Base-by-base conservation (phyloP, 2,329 filamentous ascomycete species). In the Juglanconis juglandina region DNA sequence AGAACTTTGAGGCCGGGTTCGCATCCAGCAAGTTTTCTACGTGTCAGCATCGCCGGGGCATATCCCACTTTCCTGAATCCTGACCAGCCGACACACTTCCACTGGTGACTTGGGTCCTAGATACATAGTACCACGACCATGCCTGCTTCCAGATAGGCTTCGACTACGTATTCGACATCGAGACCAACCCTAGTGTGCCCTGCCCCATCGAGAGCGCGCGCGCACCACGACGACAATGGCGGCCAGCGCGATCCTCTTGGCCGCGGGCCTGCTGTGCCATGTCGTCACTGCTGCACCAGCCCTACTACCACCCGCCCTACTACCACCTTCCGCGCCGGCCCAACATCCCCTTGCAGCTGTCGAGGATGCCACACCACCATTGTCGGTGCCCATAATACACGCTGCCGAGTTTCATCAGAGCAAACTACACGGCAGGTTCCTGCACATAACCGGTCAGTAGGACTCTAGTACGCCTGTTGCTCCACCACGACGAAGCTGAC, bases 371-470 rank as follows among this genome's bases (percentile, higher is more conserved):
- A 53, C 42, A 47, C 52, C 55, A 37, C 53, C 62, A 39, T 44
- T 49, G 30, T 56, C 54, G 32, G 39, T 35, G 32, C 53, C 59
- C 53, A 57, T 56, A 57, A 46, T 66, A 56, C 55, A 55, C 30
- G 62, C 67, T 44, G 60, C 67, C 53, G 67, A 70, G 61, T 68
- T 68, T 59, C 77, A 77, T 24, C 52, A 49, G 11, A 49, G 53
- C 64, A 81, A 79, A 68, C 76, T 92, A 68, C 83, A 84, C 65
- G 92, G 92, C 65, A 86, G 85, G 71, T 96, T 96, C 77, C 81
- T 96, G 70, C 92, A 96, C 75, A 90, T 96, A 67, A 95, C 92
- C 76, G 92, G 91, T 94, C 78, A 64, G 81, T 72, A 24, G 2
- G 24, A 24, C 24, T 24, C 24, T 24, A 24, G 24, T 42, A 63